phyloP scores from a whole-genome alignment of 805 yeast species.

The Teunomyces kruisii region DNA sequence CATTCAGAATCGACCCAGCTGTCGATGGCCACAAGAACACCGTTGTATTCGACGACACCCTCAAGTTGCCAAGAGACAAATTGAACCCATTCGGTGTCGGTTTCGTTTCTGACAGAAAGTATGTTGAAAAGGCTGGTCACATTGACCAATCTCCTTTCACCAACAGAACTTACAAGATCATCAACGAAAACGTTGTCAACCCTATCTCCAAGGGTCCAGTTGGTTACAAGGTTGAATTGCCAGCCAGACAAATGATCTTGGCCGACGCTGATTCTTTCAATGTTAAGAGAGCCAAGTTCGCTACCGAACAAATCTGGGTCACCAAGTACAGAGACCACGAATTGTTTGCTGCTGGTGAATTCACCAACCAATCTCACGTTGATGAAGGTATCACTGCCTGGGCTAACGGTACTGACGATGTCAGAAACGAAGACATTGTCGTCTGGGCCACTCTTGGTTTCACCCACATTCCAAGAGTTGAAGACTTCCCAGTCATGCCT shows the following conservation, averaged over 20 bases:
- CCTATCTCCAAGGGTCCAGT: constrained; percentile 70
- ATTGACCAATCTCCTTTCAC: constrained; percentile 76
- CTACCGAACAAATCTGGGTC: constrained; percentile 80
- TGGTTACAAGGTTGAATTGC: constrained; percentile 71
- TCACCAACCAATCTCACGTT: constrained; percentile 72
- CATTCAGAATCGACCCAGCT: constrained; percentile 80
- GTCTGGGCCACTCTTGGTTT: constrained; percentile 82
- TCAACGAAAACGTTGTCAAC: constrained; percentile 71
- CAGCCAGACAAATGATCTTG: constrained; percentile 73
- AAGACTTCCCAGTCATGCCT: constrained; percentile 90
- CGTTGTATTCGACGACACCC: constrained; percentile 68
- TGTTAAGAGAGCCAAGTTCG: constrained; percentile 68
- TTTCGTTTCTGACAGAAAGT: constrained; percentile 59
- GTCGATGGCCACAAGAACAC: constrained; percentile 79
- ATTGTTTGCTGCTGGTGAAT: constrained; percentile 79
- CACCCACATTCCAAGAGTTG: constrained; percentile 80
- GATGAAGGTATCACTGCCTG: constrained; percentile 74
- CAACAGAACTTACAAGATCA: constrained; percentile 70
- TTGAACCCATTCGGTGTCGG: constrained; percentile 71
- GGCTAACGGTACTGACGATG: constrained; percentile 66
- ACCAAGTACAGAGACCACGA: constrained; percentile 74
- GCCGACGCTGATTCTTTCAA: constrained; percentile 65
- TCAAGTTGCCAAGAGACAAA: constrained; percentile 54
- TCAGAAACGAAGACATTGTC: constrained; percentile 73
- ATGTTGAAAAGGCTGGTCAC: constrained; percentile 67